phyloP scores from a whole-genome alignment of 2,329 filamentous ascomycete species.

The Fusarium sp. region DNA sequence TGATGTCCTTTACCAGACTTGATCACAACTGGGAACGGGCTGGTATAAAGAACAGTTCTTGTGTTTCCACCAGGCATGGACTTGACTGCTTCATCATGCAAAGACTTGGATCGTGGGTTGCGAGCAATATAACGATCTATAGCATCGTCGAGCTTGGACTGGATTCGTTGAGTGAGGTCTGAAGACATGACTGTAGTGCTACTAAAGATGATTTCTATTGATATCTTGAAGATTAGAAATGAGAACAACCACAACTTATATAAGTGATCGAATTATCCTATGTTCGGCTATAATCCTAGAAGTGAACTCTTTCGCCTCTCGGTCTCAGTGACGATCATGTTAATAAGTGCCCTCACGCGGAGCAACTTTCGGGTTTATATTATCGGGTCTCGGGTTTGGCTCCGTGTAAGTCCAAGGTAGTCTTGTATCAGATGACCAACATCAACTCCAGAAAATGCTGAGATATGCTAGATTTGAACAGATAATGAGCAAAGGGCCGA shows the following conservation, averaged over 20 bases:
- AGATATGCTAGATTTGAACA: too few species aligned
- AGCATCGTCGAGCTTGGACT: conserved; percentile 49
- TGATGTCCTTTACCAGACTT: conserved; percentile 51
- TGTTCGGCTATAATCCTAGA: neutral
- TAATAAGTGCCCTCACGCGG: neutral
- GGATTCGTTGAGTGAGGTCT: conserved; percentile 35
- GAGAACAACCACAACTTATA: neutral
- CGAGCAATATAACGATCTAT: conserved; percentile 49
- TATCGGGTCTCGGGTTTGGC: conserved; percentile 39
- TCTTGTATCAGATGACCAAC: neutral
- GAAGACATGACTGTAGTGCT: conserved; percentile 26
- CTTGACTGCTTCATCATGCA: conserved; percentile 53
- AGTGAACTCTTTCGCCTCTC: conserved; percentile 19
- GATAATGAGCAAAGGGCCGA: neutral
- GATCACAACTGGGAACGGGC: conserved; percentile 58
- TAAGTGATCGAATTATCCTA: neutral
- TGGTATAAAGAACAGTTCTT: conserved; percentile 56
- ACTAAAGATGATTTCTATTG: neutral
- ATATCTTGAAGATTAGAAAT: neutral
- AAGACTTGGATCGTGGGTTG: conserved; percentile 53
- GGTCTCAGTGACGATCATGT: neutral
- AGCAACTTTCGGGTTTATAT: conserved; percentile 23
- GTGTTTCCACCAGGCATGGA: conserved; percentile 60
- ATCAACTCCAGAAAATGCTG: neutral
- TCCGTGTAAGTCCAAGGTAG: neutral